Evolutionary conservation across 164 flowering plant species (phyloP).

Genomic region (Chloranthus sessilifolius): DNA sequence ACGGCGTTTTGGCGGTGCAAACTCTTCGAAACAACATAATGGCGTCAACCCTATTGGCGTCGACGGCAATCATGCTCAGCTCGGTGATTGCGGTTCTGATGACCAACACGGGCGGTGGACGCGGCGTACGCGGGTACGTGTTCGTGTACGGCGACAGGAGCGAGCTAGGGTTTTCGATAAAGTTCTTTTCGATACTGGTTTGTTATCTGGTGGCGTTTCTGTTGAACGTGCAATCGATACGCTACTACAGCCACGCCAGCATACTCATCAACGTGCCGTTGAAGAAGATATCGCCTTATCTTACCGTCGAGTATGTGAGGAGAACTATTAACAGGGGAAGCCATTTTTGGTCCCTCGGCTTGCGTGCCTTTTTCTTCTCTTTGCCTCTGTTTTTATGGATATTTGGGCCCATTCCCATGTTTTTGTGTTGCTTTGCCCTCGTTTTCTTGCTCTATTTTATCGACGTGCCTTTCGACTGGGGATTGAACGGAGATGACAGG

Average conservation of each 20-base stretch:
- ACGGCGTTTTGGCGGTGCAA: constrained; percentile 80
- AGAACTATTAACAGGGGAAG: constrained; percentile 56
- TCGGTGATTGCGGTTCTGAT: constrained; percentile 70
- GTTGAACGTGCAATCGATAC: constrained; percentile 70
- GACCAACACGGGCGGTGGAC: constrained; percentile 20
- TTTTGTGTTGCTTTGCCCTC: constrained; percentile 40
- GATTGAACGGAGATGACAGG: constrained; percentile 9
- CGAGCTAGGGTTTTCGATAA: constrained; percentile 43
- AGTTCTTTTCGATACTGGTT: constrained; percentile 61
- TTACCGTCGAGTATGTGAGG: constrained; percentile 55
- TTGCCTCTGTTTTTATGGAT: constrained; percentile 84
- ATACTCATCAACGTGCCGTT: constrained; percentile 80
- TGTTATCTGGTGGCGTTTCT: constrained; percentile 74
- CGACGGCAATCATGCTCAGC: constrained; percentile 79
- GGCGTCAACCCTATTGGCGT: constrained; percentile 85
- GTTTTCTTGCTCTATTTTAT: constrained; percentile 56
- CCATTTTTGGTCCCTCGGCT: constrained; percentile 80
- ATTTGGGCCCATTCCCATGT: constrained; percentile 89
- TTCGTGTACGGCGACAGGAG: constrained; percentile 44
- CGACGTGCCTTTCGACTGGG: constrained; percentile 38
- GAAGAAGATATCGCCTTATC: constrained; percentile 29
- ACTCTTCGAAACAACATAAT: constrained; percentile 87
- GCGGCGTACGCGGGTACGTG: background rate
- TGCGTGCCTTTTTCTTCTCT: constrained; percentile 78
- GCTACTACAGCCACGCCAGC: constrained; percentile 89